These are phyloP conservation scores for Chaetoscypha palmicola DNA, from an alignment of 2,329 filamentous ascomycete genomes.

Conservation along the genomic window DNA sequence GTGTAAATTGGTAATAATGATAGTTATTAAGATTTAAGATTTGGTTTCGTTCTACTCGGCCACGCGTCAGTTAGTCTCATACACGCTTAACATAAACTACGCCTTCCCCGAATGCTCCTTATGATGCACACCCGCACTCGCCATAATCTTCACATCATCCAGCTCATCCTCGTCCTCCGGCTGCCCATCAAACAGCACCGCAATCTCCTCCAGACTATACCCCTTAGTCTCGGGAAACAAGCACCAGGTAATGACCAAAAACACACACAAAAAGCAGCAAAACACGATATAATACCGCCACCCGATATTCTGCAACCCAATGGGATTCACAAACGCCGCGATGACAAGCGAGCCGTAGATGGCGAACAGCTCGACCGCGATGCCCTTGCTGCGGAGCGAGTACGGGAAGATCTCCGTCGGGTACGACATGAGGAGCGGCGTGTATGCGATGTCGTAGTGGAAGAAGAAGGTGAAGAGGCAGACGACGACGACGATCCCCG, in stretches of 20 bases:
- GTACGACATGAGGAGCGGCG: slow-evolving; percentile 50
- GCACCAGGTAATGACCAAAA: slow-evolving; percentile 13
- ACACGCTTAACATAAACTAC: too few relatives aligned
- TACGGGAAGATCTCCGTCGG: slow-evolving; percentile 53
- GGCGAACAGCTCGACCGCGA: slow-evolving; percentile 12
- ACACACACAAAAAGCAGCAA: slow-evolving; percentile 12
- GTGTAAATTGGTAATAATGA: too few relatives aligned
- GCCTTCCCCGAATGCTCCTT: not conserved
- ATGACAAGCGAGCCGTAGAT: slow-evolving; percentile 12
- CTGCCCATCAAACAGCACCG: slow-evolving; percentile 15
- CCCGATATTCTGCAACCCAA: slow-evolving; percentile 32
- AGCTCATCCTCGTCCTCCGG: not conserved
- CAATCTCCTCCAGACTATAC: slow-evolving; percentile 36
- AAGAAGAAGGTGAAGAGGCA: slow-evolving; percentile 54
- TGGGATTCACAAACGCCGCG: slow-evolving; percentile 35
- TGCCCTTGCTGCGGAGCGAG: slow-evolving; percentile 38
- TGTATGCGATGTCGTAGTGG: slow-evolving; percentile 55
- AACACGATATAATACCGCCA: slow-evolving; percentile 33
- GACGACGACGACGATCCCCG: slow-evolving; percentile 46
- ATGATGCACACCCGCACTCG: not conserved
- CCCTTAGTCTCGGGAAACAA: slow-evolving; percentile 35
- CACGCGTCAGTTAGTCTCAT: too few relatives aligned
- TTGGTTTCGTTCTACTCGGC: too few relatives aligned
- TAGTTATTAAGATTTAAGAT: too few relatives aligned
- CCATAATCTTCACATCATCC: not conserved